Evolutionary conservation across 805 yeast species (phyloP).

Genomic region (Candida incommunis): DNA sequence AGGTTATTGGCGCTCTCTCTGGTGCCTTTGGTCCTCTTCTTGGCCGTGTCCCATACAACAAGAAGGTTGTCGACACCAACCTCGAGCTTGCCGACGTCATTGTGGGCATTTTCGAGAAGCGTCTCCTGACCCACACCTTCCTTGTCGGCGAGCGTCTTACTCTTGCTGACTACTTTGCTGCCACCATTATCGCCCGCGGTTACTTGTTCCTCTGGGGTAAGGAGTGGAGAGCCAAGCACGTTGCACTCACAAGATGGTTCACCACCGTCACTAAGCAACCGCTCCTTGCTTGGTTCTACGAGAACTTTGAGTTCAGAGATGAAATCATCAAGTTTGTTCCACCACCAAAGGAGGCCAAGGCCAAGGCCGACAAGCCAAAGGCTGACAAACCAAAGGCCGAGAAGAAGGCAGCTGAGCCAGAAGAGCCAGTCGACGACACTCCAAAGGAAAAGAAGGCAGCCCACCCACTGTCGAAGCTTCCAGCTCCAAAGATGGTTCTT

Average conservation of each 20-base stretch:
- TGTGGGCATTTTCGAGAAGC: conserved; percentile 24
- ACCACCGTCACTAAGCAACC: conserved; percentile 35
- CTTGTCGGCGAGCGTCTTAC: conserved; percentile 56
- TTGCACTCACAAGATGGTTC: conserved; percentile 60
- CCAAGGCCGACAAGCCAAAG: conserved; percentile 25
- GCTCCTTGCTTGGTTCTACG: conserved; percentile 33
- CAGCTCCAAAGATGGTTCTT: conserved; percentile 45
- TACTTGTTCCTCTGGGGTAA: conserved; percentile 46
- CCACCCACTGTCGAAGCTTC: conserved; percentile 81
- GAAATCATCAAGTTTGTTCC: conserved; percentile 55
- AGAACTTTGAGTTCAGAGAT: conserved; percentile 42
- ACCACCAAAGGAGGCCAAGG: conserved; percentile 63
- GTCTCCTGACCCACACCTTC: conserved; percentile 47
- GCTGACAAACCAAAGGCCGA: conserved; percentile 12
- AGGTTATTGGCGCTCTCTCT: conserved; percentile 36
- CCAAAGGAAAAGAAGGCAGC: conserved; percentile 47
- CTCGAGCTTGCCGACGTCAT: conserved; percentile 25
- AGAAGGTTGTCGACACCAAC: conserved; percentile 43
- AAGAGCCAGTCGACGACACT: background rate
- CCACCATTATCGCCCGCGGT: conserved; percentile 36
- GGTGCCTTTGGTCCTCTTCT: conserved; percentile 42
- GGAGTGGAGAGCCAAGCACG: conserved; percentile 50
- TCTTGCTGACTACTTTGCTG: conserved; percentile 50
- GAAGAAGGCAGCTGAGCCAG: conserved; percentile 15
- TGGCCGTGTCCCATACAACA: conserved; percentile 66